Percentiles rank a stretch among this genome's conserved stretches.
These are phyloP conservation scores for Umbelopsis sp. DNA, from an alignment of 371 early-diverging fungal species.

Conservation along the genomic window DNA sequence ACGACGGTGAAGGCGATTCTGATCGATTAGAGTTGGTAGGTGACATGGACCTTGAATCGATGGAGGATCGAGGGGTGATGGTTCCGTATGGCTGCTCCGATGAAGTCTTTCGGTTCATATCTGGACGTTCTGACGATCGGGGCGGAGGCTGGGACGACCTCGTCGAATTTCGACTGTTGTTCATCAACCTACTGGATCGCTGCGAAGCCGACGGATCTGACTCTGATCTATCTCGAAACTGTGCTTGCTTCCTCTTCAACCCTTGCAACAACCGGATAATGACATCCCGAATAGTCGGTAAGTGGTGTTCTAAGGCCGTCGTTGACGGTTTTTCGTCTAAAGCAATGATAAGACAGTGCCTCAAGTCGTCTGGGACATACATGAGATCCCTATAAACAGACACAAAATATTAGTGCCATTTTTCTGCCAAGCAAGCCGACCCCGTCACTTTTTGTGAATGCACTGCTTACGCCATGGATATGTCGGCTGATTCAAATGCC, in stretches of 20 bases:
- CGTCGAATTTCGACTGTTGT: not conserved
- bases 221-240: constrained; percentile 39
- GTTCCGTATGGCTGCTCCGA: not conserved
- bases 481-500: constrained; percentile 48
- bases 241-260: constrained; percentile 56
- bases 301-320: constrained; percentile 49
- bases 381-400: constrained; percentile 45
- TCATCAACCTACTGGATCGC: not conserved
- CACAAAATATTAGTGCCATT: not conserved
- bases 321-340: constrained; percentile 53
- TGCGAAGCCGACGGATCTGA: not conserved
- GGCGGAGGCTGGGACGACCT: constrained; percentile 12
- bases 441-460: not conserved
- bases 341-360: constrained; percentile 47
- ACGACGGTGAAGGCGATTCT: not conserved
- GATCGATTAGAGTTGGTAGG: not conserved
- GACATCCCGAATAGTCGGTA: constrained; percentile 59
- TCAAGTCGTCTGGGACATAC: constrained; percentile 54
- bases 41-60: constrained; percentile 13
- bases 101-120: not conserved
- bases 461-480: constrained; percentile 52
- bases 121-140: constrained; percentile 13
- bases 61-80: not conserved
- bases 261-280: constrained; percentile 58
- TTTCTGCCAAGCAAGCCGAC: not conserved